phyloP scores from a whole-genome alignment of 495 filamentous ascomycete genomes.

The Hypoxylon rickii region DNA sequence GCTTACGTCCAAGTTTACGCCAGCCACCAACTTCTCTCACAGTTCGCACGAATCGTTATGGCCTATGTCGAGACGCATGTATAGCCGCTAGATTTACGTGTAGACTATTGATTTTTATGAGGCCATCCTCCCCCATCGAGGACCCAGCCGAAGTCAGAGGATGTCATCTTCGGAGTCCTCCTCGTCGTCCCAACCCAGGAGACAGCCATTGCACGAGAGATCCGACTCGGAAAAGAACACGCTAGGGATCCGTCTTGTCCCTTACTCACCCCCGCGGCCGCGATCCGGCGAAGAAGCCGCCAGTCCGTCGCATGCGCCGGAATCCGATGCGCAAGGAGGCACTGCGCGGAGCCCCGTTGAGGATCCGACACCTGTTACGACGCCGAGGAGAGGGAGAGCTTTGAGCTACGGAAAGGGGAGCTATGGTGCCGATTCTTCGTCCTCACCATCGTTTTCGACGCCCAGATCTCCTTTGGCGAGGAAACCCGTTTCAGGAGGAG shows the following conservation, averaged over 20 bases:
- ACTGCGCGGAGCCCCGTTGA: constrained; percentile 7
- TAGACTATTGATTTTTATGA: constrained; percentile 6
- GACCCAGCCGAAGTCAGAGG: constrained; percentile 28
- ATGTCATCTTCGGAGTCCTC: constrained; percentile 40
- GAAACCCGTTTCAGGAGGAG: constrained; percentile 54
- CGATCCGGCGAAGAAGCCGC: constrained; percentile 34
- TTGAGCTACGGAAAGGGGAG: constrained; percentile 22
- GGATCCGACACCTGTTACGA: constrained; percentile 15
- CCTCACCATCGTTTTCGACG: constrained; percentile 38
- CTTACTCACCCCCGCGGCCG: constrained; percentile 53
- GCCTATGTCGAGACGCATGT: constrained; percentile 26
- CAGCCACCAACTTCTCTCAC: constrained; percentile 1
- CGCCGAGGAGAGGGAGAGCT: constrained; percentile 25
- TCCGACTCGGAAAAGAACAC: constrained; percentile 60
- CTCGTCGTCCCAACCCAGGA: constrained; percentile 31
- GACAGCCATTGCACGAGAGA: constrained; percentile 58
- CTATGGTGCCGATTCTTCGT: constrained; percentile 47
- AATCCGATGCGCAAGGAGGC: constrained; percentile 15
- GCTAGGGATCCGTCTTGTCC: constrained; percentile 57
- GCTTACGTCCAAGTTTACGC: background rate
- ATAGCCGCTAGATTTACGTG: constrained; percentile 25
- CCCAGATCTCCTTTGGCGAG: constrained; percentile 43
- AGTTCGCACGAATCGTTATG: constrained; percentile 27
- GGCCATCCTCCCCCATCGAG: constrained; percentile 11
- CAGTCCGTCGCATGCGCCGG: constrained; percentile 17